Evolutionary conservation across 2,329 filamentous ascomycete genomes (phyloP).

Genomic region (Daldinia sp.): DNA sequence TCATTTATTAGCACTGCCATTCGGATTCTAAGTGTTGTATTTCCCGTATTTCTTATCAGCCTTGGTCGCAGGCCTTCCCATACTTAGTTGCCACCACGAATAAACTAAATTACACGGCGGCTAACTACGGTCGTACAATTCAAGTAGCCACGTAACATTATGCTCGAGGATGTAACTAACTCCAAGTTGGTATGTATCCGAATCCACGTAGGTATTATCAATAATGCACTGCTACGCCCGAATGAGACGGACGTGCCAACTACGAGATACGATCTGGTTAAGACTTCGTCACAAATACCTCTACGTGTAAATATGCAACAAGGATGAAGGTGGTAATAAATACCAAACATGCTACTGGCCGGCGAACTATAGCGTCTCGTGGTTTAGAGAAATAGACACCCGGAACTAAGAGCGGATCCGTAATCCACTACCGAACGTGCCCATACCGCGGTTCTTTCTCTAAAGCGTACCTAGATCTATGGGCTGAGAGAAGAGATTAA

Average conservation of each 20-base stretch:
- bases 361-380: conserved; percentile 4
- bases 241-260: conserved; percentile 15
- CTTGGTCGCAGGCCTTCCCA: background rate
- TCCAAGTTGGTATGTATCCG: background rate
- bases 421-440: conserved; percentile 17
- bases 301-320: background rate
- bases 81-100: conserved; percentile 4
- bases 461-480: conserved; percentile 1
- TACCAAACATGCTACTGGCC: background rate
- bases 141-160: background rate
- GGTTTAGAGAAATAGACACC: conserved; percentile 17
- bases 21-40: background rate
- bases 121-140: background rate
- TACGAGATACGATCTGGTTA: background rate
- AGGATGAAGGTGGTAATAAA: conserved; percentile 9
- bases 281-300: too few relatives aligned
- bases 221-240: background rate
- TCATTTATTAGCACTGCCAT: conserved; percentile 7
- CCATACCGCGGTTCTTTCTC: conserved; percentile 5
- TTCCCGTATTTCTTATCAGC: background rate
- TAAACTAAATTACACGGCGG: conserved; percentile 13
- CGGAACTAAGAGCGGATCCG: background rate
- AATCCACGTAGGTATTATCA: background rate
- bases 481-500: background rate
- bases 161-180: conserved; percentile 1